phyloP scores from a whole-genome alignment of 2,329 filamentous ascomycete genomes.

The Pseudocercospora vitis region DNA sequence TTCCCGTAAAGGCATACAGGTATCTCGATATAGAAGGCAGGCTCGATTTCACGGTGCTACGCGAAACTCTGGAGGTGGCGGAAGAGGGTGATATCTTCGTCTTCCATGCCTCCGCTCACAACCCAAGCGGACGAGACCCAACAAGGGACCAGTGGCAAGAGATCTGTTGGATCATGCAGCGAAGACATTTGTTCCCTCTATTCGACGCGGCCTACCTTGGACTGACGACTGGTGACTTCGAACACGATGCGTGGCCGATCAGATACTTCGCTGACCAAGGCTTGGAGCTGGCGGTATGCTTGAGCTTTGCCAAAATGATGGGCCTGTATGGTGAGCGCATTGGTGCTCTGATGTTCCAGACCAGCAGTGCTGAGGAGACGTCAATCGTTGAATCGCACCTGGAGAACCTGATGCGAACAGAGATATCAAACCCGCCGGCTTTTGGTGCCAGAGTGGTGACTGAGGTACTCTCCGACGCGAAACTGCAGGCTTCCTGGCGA shows the following conservation, averaged over 20 bases:
- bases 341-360: conserved; percentile 90
- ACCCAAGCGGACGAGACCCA: conserved; percentile 94
- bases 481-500: conserved; percentile 88
- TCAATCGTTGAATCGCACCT: conserved; percentile 93
- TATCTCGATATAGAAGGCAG: conserved; percentile 99
- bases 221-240: conserved; percentile 86
- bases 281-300: conserved; percentile 80
- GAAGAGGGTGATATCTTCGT: conserved; percentile 84
- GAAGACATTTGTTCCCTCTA: conserved; percentile 84
- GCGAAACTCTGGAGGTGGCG: conserved; percentile 82
- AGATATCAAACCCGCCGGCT: conserved; percentile 97
- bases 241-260: conserved; percentile 89
- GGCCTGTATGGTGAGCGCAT: conserved; percentile 97
- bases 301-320: conserved; percentile 99
- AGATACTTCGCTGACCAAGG: conserved; percentile 90
- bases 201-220: conserved; percentile 99
- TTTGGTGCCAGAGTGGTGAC: conserved; percentile 92
- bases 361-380: conserved; percentile 80
- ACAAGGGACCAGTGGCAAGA: conserved; percentile 87
- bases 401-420: conserved; percentile 91
- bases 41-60: conserved; percentile 89
- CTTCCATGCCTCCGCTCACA: conserved; percentile 95
- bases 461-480: conserved; percentile 80
- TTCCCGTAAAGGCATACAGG: conserved; percentile 88
- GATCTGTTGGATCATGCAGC: conserved; percentile 82